phyloP scores from a whole-genome alignment of 148 eudicot species.

The Chenopodium quinoa region DNA sequence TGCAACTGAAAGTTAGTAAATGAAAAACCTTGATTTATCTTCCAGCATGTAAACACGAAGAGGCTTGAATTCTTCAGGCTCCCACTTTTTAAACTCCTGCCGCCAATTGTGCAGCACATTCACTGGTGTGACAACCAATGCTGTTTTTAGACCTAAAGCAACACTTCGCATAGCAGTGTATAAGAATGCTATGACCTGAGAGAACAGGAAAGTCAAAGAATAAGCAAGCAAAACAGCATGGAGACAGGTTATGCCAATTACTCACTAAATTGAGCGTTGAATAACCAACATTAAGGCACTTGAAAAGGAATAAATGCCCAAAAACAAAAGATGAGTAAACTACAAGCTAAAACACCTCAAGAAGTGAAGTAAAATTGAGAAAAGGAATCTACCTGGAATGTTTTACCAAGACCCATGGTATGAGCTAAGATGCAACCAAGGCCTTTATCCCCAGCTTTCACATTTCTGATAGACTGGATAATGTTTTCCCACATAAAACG shows the following conservation, averaged over 20 bases:
- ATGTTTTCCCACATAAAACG: constrained; percentile 99
- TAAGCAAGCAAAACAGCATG: not conserved
- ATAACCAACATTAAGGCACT: constrained; percentile 3
- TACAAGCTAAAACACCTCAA: not conserved
- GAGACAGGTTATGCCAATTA: not conserved
- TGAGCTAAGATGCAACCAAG: constrained; percentile 99
- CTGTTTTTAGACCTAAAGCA: constrained; percentile 82
- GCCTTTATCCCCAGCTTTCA: constrained; percentile 91
- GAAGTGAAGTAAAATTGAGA: not conserved
- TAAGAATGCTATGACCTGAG: constrained; percentile 93
- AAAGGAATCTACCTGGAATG: constrained; percentile 71
- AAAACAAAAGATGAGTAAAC: not conserved
- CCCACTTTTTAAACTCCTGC: constrained; percentile 86
- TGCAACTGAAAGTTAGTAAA: constrained; percentile 6
- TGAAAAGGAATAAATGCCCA: constrained; percentile 1
- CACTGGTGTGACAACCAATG: constrained; percentile 87
- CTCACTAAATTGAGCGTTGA: not conserved
- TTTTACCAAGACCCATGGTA: constrained; percentile 99
- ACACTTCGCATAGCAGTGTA: constrained; percentile 92
- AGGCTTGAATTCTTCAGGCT: constrained; percentile 77
- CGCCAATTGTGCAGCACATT: constrained; percentile 97
- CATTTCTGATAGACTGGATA: constrained; percentile 75
- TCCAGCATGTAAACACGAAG: constrained; percentile 90
- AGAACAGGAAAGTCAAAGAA: constrained; percentile 20
- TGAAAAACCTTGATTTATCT: constrained; percentile 74